Evolutionary conservation across 805 yeast species (phyloP), one percentile per base, ranked within the genome.

Genomic region (Wickerhamomyces subpelliculosus): DNA sequence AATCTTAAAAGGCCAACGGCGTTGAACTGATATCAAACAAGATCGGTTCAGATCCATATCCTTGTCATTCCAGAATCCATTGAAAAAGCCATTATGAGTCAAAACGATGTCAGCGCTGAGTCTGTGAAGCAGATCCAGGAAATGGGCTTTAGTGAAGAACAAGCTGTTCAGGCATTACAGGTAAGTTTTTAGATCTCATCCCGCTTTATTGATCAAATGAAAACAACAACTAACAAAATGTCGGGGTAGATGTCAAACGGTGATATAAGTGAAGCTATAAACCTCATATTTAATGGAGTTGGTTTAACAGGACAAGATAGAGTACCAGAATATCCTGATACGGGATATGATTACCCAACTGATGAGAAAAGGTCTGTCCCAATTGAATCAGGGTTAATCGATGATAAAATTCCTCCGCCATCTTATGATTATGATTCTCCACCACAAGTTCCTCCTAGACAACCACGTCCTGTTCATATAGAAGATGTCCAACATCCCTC

Each of bases 61-160:
- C n/a, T n/a, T n/a, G n/a, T n/a, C n/a, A 27, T 27, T 10, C 8
- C 20, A 28, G 12, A 28, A 7, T 17, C n/a, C 23, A 6, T 29
- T 29, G n/a, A 19, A 29, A 8, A 29, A 8, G 11, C 20, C 16
- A 18, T 9, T 23, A 35, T 27, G 30, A 18, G 27, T 33, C 35
- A 9, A 13, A 17, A 9, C 17, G 21, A 16, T 22, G 32, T 17
- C 21, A 26, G 5, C 16, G 18, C 33, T 23, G 34, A 33, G 27
- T 31, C 43, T 1, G 24, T 44, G 22, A 27, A 30, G 18, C 33
- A 35, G 43, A 36, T 44, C 20, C 22, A 32, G n/a, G 66, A 61
- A 28, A 66, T 68, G 70, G 73, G 72, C 27, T 62, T 67, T 53
- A 38, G 59, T 34, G 51, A 46, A 20, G 67, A 60, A 18, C 60